A percentile compares a stretch with the other conserved stretches of the same genome.
These are phyloP conservation scores for cucumber (Cucumis sativus) DNA, from an alignment of 306 rosid genomes.

Conservation along the genomic window Cucumber_9930_V3 NC_026658.2:21985001-21985500, in stretches of 20 bases:
- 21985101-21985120: constrained; percentile 33
- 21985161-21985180: constrained; percentile 33
- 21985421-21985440: not conserved
- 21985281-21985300: constrained; percentile 95
- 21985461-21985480: constrained; percentile 51
- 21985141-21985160: constrained; percentile 34
- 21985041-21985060: not conserved
- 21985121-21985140: constrained; percentile 90
- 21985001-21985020: not conserved
- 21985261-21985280: constrained; percentile 92
- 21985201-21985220: constrained; percentile 84
- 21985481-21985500: constrained; percentile 76
- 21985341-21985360: not conserved
- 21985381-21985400: not conserved
- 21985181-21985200: constrained; percentile 80
- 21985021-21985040: not conserved
- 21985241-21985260: constrained; percentile 86
- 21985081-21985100: constrained; percentile 7
- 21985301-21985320: constrained; percentile 77
- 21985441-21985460: constrained; percentile 6
- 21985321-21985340: constrained; percentile 32
- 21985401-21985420: not conserved
- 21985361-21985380: not conserved
- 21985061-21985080: not conserved
- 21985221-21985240: constrained; percentile 61